Base-by-base conservation (phyloP, 2,329 filamentous ascomycete genomes). In the Fusarium tricinctum region DNA sequence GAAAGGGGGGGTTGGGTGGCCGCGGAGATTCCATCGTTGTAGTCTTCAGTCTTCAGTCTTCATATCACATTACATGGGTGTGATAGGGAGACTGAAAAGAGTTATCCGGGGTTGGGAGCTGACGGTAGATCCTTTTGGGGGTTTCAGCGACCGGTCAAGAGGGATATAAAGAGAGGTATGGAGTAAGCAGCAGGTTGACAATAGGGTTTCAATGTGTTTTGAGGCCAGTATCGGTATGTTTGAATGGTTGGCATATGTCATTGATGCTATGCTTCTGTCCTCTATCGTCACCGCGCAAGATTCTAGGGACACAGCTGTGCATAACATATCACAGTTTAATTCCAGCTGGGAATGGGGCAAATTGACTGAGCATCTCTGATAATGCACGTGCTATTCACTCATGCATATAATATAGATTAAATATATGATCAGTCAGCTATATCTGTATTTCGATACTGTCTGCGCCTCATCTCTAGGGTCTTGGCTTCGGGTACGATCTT, bases 11-110 rank as follows among this genome's bases (percentile, higher is more conserved):
- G 53, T 33, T 42, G 20, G 23, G 42, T 22, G 17, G 54, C 45
- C 26, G 43, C 46, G 63, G 61, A 66, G 35, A 66, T 66, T 57
- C 30, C 15, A 44, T 30, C 26, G 26, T 32, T 22, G 48, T 30
- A n/a, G n/a, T 32, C 12, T 39, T 33, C n/a, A 49, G 17, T 28
- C 26, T 28, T 28, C 26, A 28, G 15, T 32, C 14, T 39, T 28
- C n/a, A 45, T 15, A 55, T 63, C 39, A 23, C 20, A 32, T 33
- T 19, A 35, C 57, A 62, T 63, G 62, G 54, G 40, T 54, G 39
- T 22, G 23, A 20, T 26, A 43, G 53, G 39, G 30, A 64, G 51
- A 64, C 62, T 49, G 33, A 64, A 64, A 64, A 38, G 45, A 58
- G 61, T 63, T 38, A 58, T 50, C 59, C 61, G 61, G 38, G 33